Percentiles rank a stretch among this genome's conserved stretches.
These are phyloP conservation scores for Tirmania nivea DNA, from an alignment of 495 filamentous ascomycete genomes.

Conservation along the genomic window DNA sequence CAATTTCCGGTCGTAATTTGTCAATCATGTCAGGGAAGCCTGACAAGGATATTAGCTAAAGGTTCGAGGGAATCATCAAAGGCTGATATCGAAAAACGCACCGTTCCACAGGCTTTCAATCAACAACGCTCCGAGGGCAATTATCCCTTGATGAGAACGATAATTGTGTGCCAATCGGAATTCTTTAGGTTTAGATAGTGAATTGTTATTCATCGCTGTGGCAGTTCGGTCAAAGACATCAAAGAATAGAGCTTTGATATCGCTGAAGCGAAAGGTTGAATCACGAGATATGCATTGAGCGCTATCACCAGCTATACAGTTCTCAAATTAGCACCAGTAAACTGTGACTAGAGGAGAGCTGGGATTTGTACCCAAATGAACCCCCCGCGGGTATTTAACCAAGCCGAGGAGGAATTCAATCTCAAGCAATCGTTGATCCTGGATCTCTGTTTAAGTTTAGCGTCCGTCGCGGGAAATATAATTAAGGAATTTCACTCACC, in stretches of 20 bases:
- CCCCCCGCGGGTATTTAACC: slow-evolving; percentile 18
- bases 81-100: background rate
- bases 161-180: slow-evolving; percentile 23
- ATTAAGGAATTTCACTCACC: slow-evolving; percentile 14
- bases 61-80: no score
- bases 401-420: slow-evolving; percentile 22
- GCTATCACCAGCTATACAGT: slow-evolving; percentile 23
- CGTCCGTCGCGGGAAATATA: background rate
- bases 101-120: slow-evolving; percentile 20
- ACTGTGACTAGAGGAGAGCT: background rate
- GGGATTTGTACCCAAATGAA: slow-evolving; percentile 22
- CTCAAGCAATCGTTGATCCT: slow-evolving; percentile 24
- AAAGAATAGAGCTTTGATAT: slow-evolving; percentile 24
- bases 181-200: slow-evolving; percentile 14
- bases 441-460: slow-evolving; percentile 18
- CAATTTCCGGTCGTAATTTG: slow-evolving; percentile 23
- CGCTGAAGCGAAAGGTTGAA: slow-evolving; percentile 24
- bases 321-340: background rate
- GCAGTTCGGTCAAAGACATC: slow-evolving; percentile 15
- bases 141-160: slow-evolving; percentile 27
- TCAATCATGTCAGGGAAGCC: slow-evolving; percentile 25
- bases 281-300: slow-evolving; percentile 28
- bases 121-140: slow-evolving; percentile 23
- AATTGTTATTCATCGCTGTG: slow-evolving; percentile 5
- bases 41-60: background rate